Evolutionary conservation across 2,329 filamentous ascomycete genomes (phyloP).

Genomic region (Clarireedia monteithiana): DNA sequence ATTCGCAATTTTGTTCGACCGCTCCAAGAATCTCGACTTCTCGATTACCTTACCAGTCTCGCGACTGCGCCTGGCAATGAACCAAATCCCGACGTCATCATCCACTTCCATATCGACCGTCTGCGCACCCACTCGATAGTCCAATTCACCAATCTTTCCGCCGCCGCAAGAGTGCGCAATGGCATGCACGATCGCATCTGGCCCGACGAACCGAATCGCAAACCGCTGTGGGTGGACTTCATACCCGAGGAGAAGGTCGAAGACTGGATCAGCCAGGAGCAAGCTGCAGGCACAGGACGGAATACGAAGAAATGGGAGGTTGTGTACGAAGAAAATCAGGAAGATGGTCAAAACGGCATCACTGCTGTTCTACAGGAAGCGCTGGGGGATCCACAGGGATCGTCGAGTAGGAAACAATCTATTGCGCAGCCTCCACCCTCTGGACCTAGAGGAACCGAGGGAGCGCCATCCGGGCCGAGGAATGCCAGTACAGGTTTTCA

Average conservation of each 20-base stretch:
- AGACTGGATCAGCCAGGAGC: constrained; percentile 67
- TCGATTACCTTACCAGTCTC: constrained; percentile 60
- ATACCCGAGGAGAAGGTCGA: constrained; percentile 66
- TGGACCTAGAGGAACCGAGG: constrained; percentile 18
- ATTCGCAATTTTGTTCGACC: constrained; percentile 88
- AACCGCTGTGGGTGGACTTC: constrained; percentile 83
- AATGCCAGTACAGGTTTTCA: neutral
- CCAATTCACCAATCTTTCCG: constrained; percentile 57
- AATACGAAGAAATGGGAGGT: constrained; percentile 60
- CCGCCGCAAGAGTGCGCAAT: constrained; percentile 69
- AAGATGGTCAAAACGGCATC: constrained; percentile 46
- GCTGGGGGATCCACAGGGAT: constrained; percentile 1
- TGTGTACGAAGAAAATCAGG: constrained; percentile 51
- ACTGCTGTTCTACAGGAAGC: constrained; percentile 49
- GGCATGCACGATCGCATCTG: constrained; percentile 72
- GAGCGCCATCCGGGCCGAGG: no score
- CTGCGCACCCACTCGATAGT: constrained; percentile 87
- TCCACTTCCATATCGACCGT: constrained; percentile 69
- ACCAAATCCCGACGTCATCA: constrained; percentile 47
- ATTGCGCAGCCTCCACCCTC: constrained; percentile 24
- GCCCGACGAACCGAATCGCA: constrained; percentile 80
- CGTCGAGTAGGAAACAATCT: constrained; percentile 10
- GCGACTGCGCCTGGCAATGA: constrained; percentile 50
- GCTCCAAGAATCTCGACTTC: constrained; percentile 59
- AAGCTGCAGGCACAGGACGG: constrained; percentile 35